Evolutionary conservation across 371 early-diverging fungal genomes (phyloP).

Genomic region (Mortierella sp.): DNA sequence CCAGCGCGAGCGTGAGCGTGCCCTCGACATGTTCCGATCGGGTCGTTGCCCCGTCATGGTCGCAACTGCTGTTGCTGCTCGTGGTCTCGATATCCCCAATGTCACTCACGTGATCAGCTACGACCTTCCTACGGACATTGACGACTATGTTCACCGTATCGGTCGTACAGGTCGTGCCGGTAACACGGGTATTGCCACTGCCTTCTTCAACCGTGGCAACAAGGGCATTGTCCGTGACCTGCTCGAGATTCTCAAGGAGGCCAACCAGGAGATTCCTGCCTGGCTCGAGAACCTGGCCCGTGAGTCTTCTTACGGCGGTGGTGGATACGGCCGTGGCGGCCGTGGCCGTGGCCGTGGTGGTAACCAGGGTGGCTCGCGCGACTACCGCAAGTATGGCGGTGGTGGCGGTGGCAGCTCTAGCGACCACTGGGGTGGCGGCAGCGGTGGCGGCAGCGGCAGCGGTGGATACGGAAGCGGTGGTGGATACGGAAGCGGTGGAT

Average conservation of each 20-base stretch:
- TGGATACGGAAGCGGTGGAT: slow-evolving; percentile 14
- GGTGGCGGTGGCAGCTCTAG: slow-evolving; percentile 28
- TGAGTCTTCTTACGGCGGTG: slow-evolving; percentile 63
- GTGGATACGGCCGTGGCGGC: slow-evolving; percentile 69
- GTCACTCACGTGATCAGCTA: slow-evolving; percentile 92
- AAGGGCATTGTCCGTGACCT: slow-evolving; percentile 87
- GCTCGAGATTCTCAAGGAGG: slow-evolving; percentile 89
- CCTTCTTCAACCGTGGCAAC: slow-evolving; percentile 97
- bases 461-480: slow-evolving; percentile 14
- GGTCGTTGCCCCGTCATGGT: slow-evolving; percentile 93
- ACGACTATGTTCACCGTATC: slow-evolving; percentile 97
- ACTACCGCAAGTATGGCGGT: slow-evolving; percentile 19
- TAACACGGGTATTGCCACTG: slow-evolving; percentile 91
- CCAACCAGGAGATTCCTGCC: slow-evolving; percentile 87
- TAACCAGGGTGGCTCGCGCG: slow-evolving; percentile 6
- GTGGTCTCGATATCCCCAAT: slow-evolving; percentile 94
- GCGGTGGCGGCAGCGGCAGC: slow-evolving; percentile 20
- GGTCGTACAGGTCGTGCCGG: slow-evolving; percentile 99
- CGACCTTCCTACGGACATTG: slow-evolving; percentile 91
- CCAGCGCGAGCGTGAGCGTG: slow-evolving; percentile 95
- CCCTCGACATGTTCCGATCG: slow-evolving; percentile 87
- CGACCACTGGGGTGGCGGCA: slow-evolving; percentile 26
- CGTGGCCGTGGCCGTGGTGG: slow-evolving; percentile 17
- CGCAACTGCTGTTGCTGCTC: slow-evolving; percentile 98
- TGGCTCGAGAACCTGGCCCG: slow-evolving; percentile 80